Evolutionary conservation across 2,329 filamentous ascomycete species (phyloP), one percentile per base, ranked within the genome.

Genomic region (Zymoseptoria ardabiliae): DNA sequence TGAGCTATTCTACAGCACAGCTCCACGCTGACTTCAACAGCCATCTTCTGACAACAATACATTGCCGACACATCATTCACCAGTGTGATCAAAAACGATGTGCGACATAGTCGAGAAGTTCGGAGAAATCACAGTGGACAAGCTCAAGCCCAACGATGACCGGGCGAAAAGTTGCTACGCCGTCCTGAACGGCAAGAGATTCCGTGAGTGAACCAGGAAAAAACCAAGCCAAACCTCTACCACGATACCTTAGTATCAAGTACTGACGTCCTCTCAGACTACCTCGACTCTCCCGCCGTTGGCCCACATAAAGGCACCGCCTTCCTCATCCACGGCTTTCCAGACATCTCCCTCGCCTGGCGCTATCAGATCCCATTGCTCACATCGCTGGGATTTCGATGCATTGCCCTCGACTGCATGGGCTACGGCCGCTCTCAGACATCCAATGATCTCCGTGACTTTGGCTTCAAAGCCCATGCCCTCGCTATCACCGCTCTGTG

Each of bases 271-370:
- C 7, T 51, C 19, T 10, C 52, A 71, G 68, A 81, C 54, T 85
- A 85, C 66, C 72, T 85, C 28, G 67, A 70, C 56, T 58, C 25
- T 56, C 60, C 55, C 8, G 56, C 65, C 22, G 2, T 59, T n/a
- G 59, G 60, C 30, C 28, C 48, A n/a, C 77, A 75, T 64, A 78
- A 73, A 62, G 78, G 76, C 25, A 84, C 81, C 0, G 76, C 85
- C 17, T 78, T 86, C 62, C 74, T 86, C 59, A 79, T 84, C 70
- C 88, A 91, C 74, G 92, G 92, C 65, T 95, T 87, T 76, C 92
- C 92, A 8, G 91, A 96, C 74, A 75, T 94, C 19, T 84, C 85
- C 8, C 85, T 91, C 70, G 91, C 88, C 70, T 97, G 93, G 93
- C 87, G 92, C 62, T 87, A 90, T 75, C 92, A 97, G 74, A 88